A percentile compares a stretch with the other conserved stretches of the same genome.
Evolutionary conservation across 1,284 basidiomycete species (phyloP).

Genomic region (Lignosus rhinocerotis): DNA sequence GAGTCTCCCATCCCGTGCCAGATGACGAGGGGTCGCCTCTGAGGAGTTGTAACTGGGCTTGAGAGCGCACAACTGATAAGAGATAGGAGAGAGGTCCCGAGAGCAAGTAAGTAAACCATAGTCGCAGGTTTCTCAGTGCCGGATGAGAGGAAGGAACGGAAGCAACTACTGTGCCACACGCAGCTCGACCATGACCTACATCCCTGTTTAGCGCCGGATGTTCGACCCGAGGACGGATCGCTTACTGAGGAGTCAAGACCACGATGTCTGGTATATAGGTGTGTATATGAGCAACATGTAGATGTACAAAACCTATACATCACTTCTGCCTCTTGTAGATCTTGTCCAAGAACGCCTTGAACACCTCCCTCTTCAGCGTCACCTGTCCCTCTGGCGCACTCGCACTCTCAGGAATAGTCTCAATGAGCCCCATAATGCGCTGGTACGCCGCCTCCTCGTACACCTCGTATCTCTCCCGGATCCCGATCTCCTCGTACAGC

Average conservation of each 20-base stretch:
- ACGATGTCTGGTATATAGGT: too few species aligned
- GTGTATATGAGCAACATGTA: not conserved
- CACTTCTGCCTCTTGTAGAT: conserved; percentile 88
- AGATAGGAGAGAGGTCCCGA: not conserved
- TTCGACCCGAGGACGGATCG: too few species aligned
- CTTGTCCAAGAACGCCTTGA: conserved; percentile 85
- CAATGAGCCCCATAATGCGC: conserved; percentile 67
- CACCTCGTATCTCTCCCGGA: conserved; percentile 67
- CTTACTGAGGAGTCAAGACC: too few species aligned
- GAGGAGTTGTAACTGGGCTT: conserved; percentile 7
- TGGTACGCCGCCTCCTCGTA: conserved; percentile 83
- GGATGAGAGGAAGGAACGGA: too few species aligned
- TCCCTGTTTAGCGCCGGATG: too few species aligned
- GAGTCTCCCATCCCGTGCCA: conserved; percentile 93
- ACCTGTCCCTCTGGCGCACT: conserved; percentile 35
- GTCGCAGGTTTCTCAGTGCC: not conserved
- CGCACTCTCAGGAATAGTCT: conserved; percentile 61
- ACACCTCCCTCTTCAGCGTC: conserved; percentile 79
- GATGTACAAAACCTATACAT: not conserved
- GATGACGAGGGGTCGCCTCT: conserved; percentile 74
- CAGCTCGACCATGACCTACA: too few species aligned
- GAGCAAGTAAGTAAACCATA: not conserved
- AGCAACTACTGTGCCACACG: too few species aligned
- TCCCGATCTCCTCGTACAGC: conserved; percentile 73
- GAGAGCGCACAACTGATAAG: conserved; percentile 1